Percentiles rank a stretch among this genome's conserved stretches.
Evolutionary conservation across 495 filamentous ascomycete genomes (phyloP).

Genomic region (Hyaloscypha bicolor): DNA sequence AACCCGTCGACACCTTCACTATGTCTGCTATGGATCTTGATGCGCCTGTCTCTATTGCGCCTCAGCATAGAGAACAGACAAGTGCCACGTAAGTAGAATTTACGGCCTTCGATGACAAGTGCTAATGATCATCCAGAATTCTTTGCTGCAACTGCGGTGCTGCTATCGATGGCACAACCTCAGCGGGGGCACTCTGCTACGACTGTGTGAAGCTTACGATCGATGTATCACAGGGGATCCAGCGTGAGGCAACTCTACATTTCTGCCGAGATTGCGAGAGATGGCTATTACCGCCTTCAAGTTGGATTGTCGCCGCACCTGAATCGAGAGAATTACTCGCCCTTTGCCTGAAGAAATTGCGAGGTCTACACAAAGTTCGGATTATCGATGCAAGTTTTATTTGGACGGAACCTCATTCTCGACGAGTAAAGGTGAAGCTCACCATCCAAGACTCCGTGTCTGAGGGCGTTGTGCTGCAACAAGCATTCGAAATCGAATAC

Average conservation of each 20-base stretch:
- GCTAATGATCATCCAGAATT: conserved; percentile 56
- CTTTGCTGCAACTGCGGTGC: conserved; percentile 95
- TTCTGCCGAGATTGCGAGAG: conserved; percentile 90
- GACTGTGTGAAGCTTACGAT: conserved; percentile 92
- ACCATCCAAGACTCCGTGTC: conserved; percentile 75
- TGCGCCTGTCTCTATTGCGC: conserved; percentile 58
- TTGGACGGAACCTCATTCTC: conserved; percentile 97
- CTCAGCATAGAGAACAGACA: conserved; percentile 44
- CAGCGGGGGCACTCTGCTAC: conserved; percentile 86
- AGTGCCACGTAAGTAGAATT: conserved; percentile 59
- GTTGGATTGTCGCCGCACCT: conserved; percentile 78
- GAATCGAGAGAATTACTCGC: conserved; percentile 91
- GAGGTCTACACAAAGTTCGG: conserved; percentile 79
- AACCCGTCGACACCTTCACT: conserved; percentile 20
- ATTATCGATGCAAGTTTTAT: conserved; percentile 96
- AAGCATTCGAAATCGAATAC: conserved; percentile 93
- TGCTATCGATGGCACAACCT: conserved; percentile 86
- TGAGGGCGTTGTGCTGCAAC: conserved; percentile 84
- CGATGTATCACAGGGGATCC: conserved; percentile 92
- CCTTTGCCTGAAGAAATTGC: conserved; percentile 80
- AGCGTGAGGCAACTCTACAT: conserved; percentile 79
- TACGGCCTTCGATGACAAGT: conserved; percentile 15
- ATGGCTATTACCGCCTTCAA: conserved; percentile 85
- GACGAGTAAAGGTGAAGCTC: conserved; percentile 88
- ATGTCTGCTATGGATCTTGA: conserved; percentile 75